These are phyloP conservation scores for Alternaria metachromatica DNA, from an alignment of 2,329 filamentous ascomycete genomes.

Conservation along the genomic window DNA sequence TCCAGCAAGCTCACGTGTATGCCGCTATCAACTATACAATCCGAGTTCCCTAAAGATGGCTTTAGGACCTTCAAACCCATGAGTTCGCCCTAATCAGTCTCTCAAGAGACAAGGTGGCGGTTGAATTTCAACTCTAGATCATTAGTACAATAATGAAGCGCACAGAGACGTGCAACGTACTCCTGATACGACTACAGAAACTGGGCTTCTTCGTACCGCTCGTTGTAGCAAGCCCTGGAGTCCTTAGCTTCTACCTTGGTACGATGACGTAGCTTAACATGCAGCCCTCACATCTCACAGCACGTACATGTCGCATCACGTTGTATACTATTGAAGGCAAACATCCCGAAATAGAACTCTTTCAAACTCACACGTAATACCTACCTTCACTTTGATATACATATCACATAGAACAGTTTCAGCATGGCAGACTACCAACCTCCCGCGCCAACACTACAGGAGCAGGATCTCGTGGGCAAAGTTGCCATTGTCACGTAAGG, in stretches of 20 bases:
- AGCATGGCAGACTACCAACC: constrained; percentile 32
- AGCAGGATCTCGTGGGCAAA: constrained; percentile 40
- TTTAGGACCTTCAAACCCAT: background rate
- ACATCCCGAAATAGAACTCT: background rate
- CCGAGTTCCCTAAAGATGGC: background rate
- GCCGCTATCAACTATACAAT: background rate
- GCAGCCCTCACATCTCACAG: background rate
- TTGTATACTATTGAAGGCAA: background rate
- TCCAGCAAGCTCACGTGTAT: background rate
- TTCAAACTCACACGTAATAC: background rate
- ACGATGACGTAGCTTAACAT: background rate
- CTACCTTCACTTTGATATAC: background rate
- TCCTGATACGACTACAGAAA: background rate
- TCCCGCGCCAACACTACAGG: constrained; percentile 24
- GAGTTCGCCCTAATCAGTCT: rapidly evolving
- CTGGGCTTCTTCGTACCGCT: background rate
- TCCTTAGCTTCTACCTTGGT: background rate
- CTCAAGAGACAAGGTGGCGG: background rate
- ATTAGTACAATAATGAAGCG: background rate
- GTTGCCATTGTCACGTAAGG: constrained; percentile 41
- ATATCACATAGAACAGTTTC: background rate
- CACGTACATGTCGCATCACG: background rate
- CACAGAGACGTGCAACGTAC: background rate
- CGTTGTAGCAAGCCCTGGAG: background rate
- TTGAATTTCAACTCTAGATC: too few species aligned